These are phyloP conservation scores for Tricholoma hemisulphureum DNA, from an alignment of 768 basidiomycete species.

Conservation along the genomic window DNA sequence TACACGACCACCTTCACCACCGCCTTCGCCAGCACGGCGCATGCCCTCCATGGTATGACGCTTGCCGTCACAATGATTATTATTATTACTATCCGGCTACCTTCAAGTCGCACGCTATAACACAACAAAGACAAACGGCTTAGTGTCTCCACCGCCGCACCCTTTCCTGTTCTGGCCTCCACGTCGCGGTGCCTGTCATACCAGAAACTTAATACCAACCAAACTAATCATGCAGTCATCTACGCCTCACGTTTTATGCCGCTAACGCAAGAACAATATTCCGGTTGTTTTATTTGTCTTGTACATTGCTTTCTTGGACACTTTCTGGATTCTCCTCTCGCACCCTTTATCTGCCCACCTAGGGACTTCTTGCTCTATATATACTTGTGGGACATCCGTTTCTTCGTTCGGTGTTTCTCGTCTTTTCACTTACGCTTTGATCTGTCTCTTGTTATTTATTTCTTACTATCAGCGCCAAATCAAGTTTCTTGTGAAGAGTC, in stretches of 20 bases:
- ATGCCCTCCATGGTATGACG: slow-evolving; percentile 21
- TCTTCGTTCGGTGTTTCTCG: not conserved
- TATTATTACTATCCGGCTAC: slow-evolving; percentile 19
- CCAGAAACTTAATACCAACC: not conserved
- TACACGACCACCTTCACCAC: not conserved
- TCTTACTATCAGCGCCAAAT: not conserved
- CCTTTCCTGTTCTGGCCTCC: not conserved
- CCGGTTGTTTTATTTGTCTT: not conserved
- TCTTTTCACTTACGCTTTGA: not conserved
- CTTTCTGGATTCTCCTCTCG: not conserved
- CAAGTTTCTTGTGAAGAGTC: not conserved
- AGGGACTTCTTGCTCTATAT: not conserved
- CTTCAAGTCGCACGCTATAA: slow-evolving; percentile 4
- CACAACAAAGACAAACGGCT: not conserved
- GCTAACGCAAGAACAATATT: slow-evolving; percentile 1
- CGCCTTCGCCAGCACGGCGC: not conserved
- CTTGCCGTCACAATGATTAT: slow-evolving; percentile 9
- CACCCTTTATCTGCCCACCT: not conserved
- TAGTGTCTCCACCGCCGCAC: not conserved
- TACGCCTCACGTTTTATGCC: slow-evolving; percentile 2
- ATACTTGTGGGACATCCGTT: not conserved
- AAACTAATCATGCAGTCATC: not conserved
- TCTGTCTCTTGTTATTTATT: not conserved
- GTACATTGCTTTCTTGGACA: not conserved
- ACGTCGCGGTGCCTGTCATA: not conserved